Base-by-base conservation (phyloP, 805 yeast genomes). In the Wickerhamomyces chaumierensis region DNA sequence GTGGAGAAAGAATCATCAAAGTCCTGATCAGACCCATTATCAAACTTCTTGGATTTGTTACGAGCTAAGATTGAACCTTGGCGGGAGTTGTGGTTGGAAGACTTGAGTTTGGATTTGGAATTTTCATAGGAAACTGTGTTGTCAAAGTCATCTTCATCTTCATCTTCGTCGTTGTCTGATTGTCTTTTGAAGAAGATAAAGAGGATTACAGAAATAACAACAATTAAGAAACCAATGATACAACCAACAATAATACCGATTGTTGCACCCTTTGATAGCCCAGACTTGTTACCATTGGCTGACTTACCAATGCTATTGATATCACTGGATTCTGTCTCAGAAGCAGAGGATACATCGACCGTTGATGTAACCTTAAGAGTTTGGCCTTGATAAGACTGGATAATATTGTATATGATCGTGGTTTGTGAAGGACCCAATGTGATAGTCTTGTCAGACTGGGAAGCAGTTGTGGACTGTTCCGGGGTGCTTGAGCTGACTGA, bases 171-270 rank as follows among this genome's bases (percentile, higher is more conserved):
- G n/a, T n/a, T n/a, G n/a, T n/a, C 37, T 3, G 31, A 25, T 9
- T 37, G 19, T 19, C 40, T 37, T 31, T 54, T 48, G 11, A 38
- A 28, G 16, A 45, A 45, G 17, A 47, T 34, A 42, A 44, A 47
- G 35, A 49, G 20, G 33, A 49, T 31, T 17, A 49, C 34, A 14
- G 40, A 35, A 18, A 48, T 5, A 9, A 44, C 53, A 9, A 70
- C 46, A 6, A 61, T 69, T 2, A 69, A 29, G 0, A 66, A 52
- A 42, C 77, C 80, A 17, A 54, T 61, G 11, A 73, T 58, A 6
- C 62, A 65, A 20, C 80, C 81, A 31, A 72, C 61, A n/a, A 72
- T 80, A 20, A 75, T 69, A 35, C 81, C 81, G 9, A 77, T 80
- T 39, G 74, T 73, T 17, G 78, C 77, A 15, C 81, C 81, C 27